Conservation (phyloP, 2,329 filamentous ascomycete species). For the Lachnellula subtilissima region DNA sequence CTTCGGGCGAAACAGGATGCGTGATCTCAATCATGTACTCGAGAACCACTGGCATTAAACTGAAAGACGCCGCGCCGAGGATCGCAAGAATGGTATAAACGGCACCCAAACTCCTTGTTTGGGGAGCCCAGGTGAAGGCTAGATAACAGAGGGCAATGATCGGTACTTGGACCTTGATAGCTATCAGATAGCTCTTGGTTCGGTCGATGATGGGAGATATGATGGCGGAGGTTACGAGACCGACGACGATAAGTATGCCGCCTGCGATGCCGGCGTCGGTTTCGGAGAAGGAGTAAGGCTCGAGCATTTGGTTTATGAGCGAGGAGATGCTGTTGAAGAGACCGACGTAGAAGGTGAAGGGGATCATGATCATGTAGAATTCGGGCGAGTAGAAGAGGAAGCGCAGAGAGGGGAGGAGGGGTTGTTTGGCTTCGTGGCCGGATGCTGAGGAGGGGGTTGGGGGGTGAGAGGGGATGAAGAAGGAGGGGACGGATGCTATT, state of each 20-base stretch:
- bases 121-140: slow-evolving; percentile 74
- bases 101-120: slow-evolving; percentile 50
- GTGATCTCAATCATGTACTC: slow-evolving; percentile 86
- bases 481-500: slow-evolving; percentile 64
- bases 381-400: slow-evolving; percentile 58
- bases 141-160: slow-evolving; percentile 71
- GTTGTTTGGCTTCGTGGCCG: slow-evolving; percentile 49
- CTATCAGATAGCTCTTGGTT: slow-evolving; percentile 71
- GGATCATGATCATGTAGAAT: slow-evolving; percentile 74
- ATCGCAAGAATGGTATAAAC: slow-evolving; percentile 72
- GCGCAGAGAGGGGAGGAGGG: slow-evolving; percentile 46
- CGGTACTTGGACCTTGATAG: slow-evolving; percentile 71
- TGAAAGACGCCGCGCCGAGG: slow-evolving; percentile 75
- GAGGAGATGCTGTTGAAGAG: slow-evolving; percentile 92
- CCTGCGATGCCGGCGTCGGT: slow-evolving; percentile 85
- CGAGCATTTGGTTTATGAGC: slow-evolving; percentile 83
- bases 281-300: slow-evolving; percentile 79
- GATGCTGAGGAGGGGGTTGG: slow-evolving; percentile 72
- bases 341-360: slow-evolving; percentile 81
- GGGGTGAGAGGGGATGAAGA: slow-evolving; percentile 73
- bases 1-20: slow-evolving; percentile 80
- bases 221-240: slow-evolving; percentile 68
- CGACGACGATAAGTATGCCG: slow-evolving; percentile 82
- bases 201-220: slow-evolving; percentile 78
- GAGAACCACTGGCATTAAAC: slow-evolving; percentile 74